These are phyloP conservation scores for Thalassiosira hispida DNA, from an alignment of 352 stramenopile genomes.

Conservation along the genomic window DNA sequence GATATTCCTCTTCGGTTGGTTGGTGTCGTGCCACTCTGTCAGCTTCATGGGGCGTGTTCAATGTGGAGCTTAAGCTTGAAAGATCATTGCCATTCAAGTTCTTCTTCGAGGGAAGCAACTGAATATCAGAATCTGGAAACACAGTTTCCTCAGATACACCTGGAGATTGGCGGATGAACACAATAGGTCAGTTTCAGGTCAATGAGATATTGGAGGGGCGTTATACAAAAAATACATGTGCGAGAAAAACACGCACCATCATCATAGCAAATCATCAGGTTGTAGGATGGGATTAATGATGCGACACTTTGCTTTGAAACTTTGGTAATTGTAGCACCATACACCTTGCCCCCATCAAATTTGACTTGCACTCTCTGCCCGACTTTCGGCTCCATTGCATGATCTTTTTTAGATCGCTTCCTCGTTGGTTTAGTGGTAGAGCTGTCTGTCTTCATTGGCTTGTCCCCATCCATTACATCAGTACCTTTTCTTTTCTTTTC, in stretches of 20 bases:
- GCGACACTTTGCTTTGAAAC: neutral
- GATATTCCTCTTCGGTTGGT: neutral
- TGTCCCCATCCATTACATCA: neutral
- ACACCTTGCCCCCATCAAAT: neutral
- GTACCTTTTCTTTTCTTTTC: neutral
- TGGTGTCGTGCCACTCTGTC: neutral
- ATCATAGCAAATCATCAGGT: constrained; percentile 2
- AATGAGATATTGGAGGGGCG: neutral
- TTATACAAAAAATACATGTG: neutral
- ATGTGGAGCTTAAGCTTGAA: constrained; percentile 20
- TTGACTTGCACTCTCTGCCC: constrained; percentile 5
- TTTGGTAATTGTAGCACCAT: neutral
- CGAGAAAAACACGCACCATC: constrained; percentile 10
- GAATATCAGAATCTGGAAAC: constrained; percentile 21
- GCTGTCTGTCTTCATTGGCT: neutral
- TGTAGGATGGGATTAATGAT: neutral
- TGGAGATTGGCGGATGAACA: neutral
- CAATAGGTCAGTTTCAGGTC: neutral
- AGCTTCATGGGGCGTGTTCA: constrained; percentile 8
- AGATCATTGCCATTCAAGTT: constrained; percentile 18
- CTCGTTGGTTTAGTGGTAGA: neutral
- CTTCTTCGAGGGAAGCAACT: constrained; percentile 1
- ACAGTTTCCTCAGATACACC: neutral
- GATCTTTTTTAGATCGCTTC: constrained; percentile 6
- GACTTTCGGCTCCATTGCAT: neutral